Evolutionary conservation across 1,284 basidiomycete genomes (phyloP).

Genomic region (Papiliotrema nemorosa): DNA sequence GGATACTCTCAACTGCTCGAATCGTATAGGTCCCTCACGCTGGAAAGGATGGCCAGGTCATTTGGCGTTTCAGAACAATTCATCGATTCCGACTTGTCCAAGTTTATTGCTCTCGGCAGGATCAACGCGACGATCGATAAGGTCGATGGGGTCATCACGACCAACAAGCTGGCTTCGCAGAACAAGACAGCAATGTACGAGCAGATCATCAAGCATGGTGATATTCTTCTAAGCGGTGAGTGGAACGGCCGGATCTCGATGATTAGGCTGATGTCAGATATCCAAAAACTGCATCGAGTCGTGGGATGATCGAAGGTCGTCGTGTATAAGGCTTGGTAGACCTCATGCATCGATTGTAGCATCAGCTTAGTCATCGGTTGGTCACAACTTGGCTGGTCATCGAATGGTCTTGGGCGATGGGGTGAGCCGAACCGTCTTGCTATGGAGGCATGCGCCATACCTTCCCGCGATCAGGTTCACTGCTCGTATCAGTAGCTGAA

Average conservation of each 20-base stretch:
- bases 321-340: no score
- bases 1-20: constrained; percentile 91
- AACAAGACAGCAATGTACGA: constrained; percentile 87
- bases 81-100: constrained; percentile 86
- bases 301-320: constrained; percentile 40
- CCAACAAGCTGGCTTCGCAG: constrained; percentile 72
- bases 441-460: no score
- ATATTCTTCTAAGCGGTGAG: constrained; percentile 70
- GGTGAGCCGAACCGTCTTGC: no score
- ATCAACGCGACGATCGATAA: constrained; percentile 91
- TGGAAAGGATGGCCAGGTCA: constrained; percentile 78
- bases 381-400: no score
- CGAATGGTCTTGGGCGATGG: no score
- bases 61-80: constrained; percentile 90
- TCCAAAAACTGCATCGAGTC: constrained; percentile 48
- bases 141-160: constrained; percentile 89
- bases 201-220: constrained; percentile 80
- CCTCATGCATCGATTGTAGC: no score
- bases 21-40: constrained; percentile 82
- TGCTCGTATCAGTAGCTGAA: no score
- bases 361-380: no score
- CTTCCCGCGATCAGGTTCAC: no score
- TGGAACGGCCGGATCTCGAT: constrained; percentile 1
- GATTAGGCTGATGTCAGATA: constrained; percentile 27
- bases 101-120: constrained; percentile 87